A percentile compares a stretch with the other conserved stretches of the same genome.
phyloP scores from a whole-genome alignment of 768 basidiomycete genomes.

The Trametes cinnabarina region DNA sequence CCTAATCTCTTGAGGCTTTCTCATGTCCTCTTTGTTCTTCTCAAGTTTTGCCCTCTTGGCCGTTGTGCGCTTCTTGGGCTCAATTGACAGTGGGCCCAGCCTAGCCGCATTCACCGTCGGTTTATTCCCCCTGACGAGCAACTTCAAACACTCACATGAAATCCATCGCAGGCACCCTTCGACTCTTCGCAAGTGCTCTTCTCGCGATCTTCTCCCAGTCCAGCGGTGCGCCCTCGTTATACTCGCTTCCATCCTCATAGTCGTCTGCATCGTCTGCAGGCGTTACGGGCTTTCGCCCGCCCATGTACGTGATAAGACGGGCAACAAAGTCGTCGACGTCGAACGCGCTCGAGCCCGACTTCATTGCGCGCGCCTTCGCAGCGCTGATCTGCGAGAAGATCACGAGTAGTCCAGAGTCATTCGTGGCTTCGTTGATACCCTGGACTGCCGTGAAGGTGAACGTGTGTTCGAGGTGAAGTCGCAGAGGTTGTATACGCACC shows the following conservation, averaged over 20 bases:
- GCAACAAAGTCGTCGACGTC: conserved; percentile 89
- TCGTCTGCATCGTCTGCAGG: conserved; percentile 47
- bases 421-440: conserved; percentile 82
- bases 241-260: conserved; percentile 49
- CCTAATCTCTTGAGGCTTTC: conserved; percentile 74
- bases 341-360: conserved; percentile 83
- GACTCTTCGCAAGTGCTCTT: conserved; percentile 76
- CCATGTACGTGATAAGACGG: conserved; percentile 74
- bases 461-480: not conserved
- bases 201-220: conserved; percentile 89
- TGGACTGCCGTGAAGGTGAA: conserved; percentile 47
- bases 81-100: conserved; percentile 87
- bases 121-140: not conserved
- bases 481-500: conserved; percentile 37
- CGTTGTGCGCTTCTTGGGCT: conserved; percentile 71
- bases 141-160: conserved; percentile 68
- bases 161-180: conserved; percentile 75
- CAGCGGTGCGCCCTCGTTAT: conserved; percentile 40
- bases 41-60: conserved; percentile 66
- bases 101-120: conserved; percentile 42
- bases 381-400: conserved; percentile 77
- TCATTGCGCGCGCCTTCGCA: conserved; percentile 88
- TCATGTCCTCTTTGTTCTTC: conserved; percentile 65
- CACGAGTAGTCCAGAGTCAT: conserved; percentile 82
- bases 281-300: conserved; percentile 49